A percentile compares a stretch with the other conserved stretches of the same genome.
These are phyloP conservation scores for Penicillium paradoxum DNA, from an alignment of 495 filamentous ascomycete species.

Conservation along the genomic window DNA sequence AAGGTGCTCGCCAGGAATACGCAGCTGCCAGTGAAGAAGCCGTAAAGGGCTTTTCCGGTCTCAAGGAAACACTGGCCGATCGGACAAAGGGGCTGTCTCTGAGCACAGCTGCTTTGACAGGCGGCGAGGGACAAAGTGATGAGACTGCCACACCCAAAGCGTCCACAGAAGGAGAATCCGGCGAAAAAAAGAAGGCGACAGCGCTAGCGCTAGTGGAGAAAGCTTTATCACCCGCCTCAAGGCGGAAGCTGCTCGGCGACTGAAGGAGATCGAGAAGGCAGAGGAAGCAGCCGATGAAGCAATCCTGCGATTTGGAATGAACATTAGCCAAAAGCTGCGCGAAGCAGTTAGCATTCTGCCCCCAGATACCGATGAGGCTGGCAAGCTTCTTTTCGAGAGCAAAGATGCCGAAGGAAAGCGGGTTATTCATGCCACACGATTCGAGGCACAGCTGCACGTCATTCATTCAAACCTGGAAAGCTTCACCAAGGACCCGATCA, in stretches of 20 bases:
- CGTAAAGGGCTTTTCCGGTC: slow-evolving; percentile 71
- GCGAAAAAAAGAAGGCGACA: slow-evolving; percentile 52
- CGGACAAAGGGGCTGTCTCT: slow-evolving; percentile 71
- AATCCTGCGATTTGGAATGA: slow-evolving; percentile 84
- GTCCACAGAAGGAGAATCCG: slow-evolving; percentile 18
- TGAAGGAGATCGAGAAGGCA: slow-evolving; percentile 88
- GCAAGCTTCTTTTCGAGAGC: slow-evolving; percentile 77
- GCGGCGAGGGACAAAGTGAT: slow-evolving; percentile 27
- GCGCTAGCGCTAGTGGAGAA: slow-evolving; percentile 58
- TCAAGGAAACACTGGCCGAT: slow-evolving; percentile 62
- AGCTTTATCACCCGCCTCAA: slow-evolving; percentile 79
- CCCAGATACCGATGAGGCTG: slow-evolving; percentile 43
- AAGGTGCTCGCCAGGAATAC: slow-evolving; percentile 77
- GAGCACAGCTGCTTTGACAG: slow-evolving; percentile 37
- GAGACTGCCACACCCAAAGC: slow-evolving; percentile 36
- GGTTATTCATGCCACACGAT: slow-evolving; percentile 87
- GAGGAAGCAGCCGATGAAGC: slow-evolving; percentile 98
- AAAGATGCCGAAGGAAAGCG: slow-evolving; percentile 84
- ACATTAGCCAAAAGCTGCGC: slow-evolving; percentile 82
- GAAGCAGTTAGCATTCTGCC: slow-evolving; percentile 89
- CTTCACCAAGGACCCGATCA: slow-evolving; percentile 76
- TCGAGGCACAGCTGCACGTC: slow-evolving; percentile 93
- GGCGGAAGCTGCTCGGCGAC: slow-evolving; percentile 71
- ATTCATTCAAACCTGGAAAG: slow-evolving; percentile 82
- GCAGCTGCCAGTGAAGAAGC: slow-evolving; percentile 73